Evolutionary conservation across 345 rosid genomes (phyloP).

Genomic region (Ceriops zippeliana): DNA sequence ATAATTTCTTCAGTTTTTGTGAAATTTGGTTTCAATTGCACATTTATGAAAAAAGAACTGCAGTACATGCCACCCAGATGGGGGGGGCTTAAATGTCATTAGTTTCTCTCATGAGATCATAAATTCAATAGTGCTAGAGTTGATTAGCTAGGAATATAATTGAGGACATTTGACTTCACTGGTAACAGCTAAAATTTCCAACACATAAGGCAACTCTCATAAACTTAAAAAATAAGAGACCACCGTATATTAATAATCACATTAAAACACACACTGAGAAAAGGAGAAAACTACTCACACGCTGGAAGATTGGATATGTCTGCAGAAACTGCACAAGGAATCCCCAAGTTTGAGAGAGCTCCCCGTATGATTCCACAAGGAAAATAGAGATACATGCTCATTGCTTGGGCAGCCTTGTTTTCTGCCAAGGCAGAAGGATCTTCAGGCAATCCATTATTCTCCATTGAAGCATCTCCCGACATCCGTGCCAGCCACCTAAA

Average conservation of each 20-base stretch:
- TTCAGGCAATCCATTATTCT: slow-evolving; percentile 36
- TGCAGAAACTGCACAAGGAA: slow-evolving; percentile 93
- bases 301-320: slow-evolving; percentile 94
- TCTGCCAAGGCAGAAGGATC: slow-evolving; percentile 57
- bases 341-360: slow-evolving; percentile 94
- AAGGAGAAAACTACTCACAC: slow-evolving; percentile 43
- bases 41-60: neutral
- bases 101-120: neutral
- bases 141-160: neutral
- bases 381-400: slow-evolving; percentile 85
- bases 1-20: no score
- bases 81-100: neutral
- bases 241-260: neutral
- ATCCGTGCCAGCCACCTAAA: slow-evolving; percentile 87
- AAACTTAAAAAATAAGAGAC: neutral
- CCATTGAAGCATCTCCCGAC: slow-evolving; percentile 55
- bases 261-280: neutral
- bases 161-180: neutral
- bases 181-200: neutral
- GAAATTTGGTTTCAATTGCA: no score
- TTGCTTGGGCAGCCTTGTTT: slow-evolving; percentile 60
- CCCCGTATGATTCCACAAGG: slow-evolving; percentile 97
- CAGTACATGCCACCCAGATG: neutral
- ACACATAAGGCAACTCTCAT: neutral
- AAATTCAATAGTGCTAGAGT: neutral